These are phyloP conservation scores for Aspergillus eucalypticola DNA, from an alignment of 2,329 filamentous ascomycete genomes.

Conservation along the genomic window DNA sequence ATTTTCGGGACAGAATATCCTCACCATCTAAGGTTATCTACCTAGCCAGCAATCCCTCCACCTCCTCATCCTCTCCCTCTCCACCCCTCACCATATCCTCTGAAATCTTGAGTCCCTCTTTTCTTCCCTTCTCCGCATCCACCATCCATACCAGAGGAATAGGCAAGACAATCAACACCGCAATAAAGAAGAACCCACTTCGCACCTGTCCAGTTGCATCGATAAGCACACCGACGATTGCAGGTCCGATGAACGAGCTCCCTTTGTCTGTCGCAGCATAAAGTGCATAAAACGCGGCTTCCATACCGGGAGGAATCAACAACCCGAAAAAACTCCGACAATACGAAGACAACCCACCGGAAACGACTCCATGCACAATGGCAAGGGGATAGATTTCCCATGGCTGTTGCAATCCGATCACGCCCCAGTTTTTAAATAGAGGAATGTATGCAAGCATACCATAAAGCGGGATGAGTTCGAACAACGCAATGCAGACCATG, in stretches of 20 bases:
- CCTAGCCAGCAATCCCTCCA: slow-evolving; percentile 29
- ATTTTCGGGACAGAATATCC: not conserved
- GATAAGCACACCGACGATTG: slow-evolving; percentile 84
- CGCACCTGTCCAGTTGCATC: slow-evolving; percentile 74
- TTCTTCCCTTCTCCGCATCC: slow-evolving; percentile 40
- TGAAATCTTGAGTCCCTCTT: slow-evolving; percentile 35
- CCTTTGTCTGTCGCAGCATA: slow-evolving; percentile 96
- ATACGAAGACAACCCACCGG: slow-evolving; percentile 82
- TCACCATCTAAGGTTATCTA: not conserved
- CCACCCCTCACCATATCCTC: slow-evolving; percentile 19
- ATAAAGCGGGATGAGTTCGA: slow-evolving; percentile 89
- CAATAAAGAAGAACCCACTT: slow-evolving; percentile 86
- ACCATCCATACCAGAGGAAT: slow-evolving; percentile 79
- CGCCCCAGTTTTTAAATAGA: slow-evolving; percentile 69
- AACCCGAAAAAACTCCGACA: slow-evolving; percentile 85
- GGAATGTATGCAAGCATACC: slow-evolving; percentile 82
- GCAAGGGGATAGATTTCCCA: slow-evolving; percentile 94
- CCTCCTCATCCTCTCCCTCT: slow-evolving; percentile 26
- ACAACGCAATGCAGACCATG: slow-evolving; percentile 78
- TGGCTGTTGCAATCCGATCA: slow-evolving; percentile 76
- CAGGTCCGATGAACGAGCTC: slow-evolving; percentile 83
- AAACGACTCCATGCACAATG: slow-evolving; percentile 81
- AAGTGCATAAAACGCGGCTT: slow-evolving; percentile 89
- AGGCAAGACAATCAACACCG: slow-evolving; percentile 74
- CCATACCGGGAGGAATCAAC: slow-evolving; percentile 83